Base-by-base conservation (phyloP, 768 basidiomycete species). In the Inosperma sp. region DNA sequence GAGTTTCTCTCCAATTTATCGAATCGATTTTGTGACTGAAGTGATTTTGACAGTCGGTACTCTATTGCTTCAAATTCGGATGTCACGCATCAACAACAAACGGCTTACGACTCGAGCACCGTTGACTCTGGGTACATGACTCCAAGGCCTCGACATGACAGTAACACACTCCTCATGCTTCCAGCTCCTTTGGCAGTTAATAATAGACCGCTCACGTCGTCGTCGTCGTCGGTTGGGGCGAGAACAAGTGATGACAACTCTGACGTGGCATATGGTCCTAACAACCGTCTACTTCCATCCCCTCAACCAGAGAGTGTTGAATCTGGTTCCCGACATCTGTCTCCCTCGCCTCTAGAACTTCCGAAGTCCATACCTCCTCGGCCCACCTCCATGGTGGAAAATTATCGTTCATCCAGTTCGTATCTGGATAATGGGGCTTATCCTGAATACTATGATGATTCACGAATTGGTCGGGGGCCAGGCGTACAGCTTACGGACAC, bases 41-140 rank as follows among this genome's bases (percentile, higher is more conserved):
- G 16, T 51, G 65, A 44, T 52, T 47, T 52, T 16, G 70, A 68
- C 54, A 77, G 79, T 54, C 78, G 92, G 17, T 85, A 88, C 61
- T 94, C 92, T 9, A 65, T 86, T 62, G 79, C 82, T 14, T 94
- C 91, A 2, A 84, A 82, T 36, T 82, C 83, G 45, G 91, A 93
- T 56, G 75, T 78, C n/a, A 82, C 81, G 52, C 77, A 79, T 53
- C 72, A 80, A 23, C 75, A 73, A n/a, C 69, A 73, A 46, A 71
- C 70, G 12, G 71, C 73, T 14, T 73, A 70, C 54, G 82, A 88
- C 56, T 65, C 74, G 9, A 84, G 79, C 56, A 86, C 86, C 3
- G 57, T 79, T 35, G 86, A 89, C 30, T 83, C 75, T 4, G 72
- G 65, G 29, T 72, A 72, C 51, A 68, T 61, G 35, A 62, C 63